Evolutionary conservation across 1,284 basidiomycete species (phyloP), one percentile per base, ranked within the genome.

Genomic region (Sanguinoderma infundibulare): DNA sequence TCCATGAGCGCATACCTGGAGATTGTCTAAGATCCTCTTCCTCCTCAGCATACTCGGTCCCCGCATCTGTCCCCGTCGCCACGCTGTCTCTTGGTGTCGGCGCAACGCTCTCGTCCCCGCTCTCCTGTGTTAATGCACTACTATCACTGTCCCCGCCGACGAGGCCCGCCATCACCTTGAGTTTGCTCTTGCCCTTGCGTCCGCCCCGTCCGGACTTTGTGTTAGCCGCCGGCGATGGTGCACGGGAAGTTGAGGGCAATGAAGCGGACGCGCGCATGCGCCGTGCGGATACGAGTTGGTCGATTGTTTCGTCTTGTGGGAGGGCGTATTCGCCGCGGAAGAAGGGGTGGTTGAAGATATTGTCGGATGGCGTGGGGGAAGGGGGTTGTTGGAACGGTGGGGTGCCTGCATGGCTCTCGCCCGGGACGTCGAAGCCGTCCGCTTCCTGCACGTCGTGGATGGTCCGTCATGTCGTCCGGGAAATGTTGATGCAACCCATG

Each of bases 101-200:
- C 26, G 70, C 76, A 2, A 74, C 75, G 40, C 78, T 83, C 66
- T 92, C 91, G 59, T 92, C 90, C 8, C 85, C 89, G 61, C 89
- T 92, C 72, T 92, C 90, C 71, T 90, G 86, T 8, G 90, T 92
- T 67, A 92, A 71, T 35, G 88, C 90, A 63, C 91, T 92, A 67
- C 89, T 91, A 67, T 92, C 90, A 70, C 91, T 92, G 69, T 92
- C 89, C 3, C 89, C 89, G 28, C 84, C 86, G 2, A 91, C 83
- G 22, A 91, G 74, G 0, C 90, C 90, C 0, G 89, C 88, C 76
- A 87, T 78, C 60, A 86, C 84, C 59, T 70, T 73, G 30, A 70
- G 60, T 59, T 70, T 69, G 54, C 68, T 68, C 51, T 72, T 69
- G 51, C 73, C 68, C 54, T 73, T 69, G 60, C 69, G 65, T 28